Percentiles rank a stretch among this genome's conserved stretches.
Evolutionary conservation across 495 filamentous ascomycete species (phyloP).

Genomic region (Cenococcum geophilum): DNA sequence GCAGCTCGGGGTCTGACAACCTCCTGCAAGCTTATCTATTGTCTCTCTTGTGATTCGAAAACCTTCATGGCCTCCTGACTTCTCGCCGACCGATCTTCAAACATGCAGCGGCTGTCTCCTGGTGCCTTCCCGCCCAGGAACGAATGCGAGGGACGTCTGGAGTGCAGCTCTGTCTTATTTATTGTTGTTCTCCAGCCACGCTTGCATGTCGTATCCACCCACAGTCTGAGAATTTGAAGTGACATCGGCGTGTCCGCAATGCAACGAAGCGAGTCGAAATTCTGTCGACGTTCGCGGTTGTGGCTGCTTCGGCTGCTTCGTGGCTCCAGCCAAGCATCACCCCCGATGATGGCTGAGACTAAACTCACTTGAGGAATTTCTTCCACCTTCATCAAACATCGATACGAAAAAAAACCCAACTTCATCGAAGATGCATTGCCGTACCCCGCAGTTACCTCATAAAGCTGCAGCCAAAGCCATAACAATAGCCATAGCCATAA

Average conservation of each 20-base stretch:
- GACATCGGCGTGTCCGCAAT: too few relatives aligned
- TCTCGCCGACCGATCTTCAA: constrained; percentile 3
- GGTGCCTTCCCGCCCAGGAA: background rate
- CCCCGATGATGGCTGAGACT: background rate
- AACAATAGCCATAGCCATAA: too few relatives aligned
- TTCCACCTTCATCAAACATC: constrained; percentile 1
- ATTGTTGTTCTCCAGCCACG: too few relatives aligned
- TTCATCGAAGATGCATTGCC: background rate
- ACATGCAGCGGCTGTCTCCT: constrained; percentile 27
- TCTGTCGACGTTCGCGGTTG: background rate
- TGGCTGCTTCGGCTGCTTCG: background rate
- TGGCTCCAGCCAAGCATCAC: background rate
- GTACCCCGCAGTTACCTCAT: background rate
- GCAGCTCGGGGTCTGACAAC: background rate
- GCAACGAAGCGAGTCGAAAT: background rate
- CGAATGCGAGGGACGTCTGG: background rate
- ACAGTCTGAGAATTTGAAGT: too few relatives aligned
- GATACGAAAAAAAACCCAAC: background rate
- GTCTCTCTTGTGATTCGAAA: constrained; percentile 3
- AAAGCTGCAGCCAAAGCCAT: background rate
- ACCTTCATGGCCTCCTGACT: background rate
- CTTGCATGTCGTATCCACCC: too few relatives aligned
- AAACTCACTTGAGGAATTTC: background rate
- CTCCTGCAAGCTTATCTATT: background rate
- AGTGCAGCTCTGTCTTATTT: too few relatives aligned